These are phyloP conservation scores for Eucommia ulmoides DNA, from an alignment of 257 asterid species.

Conservation along the genomic window DNA sequence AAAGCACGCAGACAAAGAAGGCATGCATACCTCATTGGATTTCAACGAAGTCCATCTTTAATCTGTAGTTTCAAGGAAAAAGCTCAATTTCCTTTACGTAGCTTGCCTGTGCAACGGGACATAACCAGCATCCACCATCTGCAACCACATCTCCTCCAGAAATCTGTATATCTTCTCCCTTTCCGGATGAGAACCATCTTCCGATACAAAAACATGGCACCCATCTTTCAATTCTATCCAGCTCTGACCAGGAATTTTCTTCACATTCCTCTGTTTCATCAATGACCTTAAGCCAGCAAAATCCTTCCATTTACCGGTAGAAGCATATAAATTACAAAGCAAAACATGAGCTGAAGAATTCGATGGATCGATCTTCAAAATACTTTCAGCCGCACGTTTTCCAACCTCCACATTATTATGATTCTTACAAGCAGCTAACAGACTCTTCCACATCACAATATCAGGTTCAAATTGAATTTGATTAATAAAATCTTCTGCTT, in stretches of 20 bases:
- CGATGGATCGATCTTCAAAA: slow-evolving; percentile 43
- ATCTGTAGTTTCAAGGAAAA: no score
- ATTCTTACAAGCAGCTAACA: slow-evolving; percentile 52
- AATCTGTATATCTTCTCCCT: slow-evolving; percentile 27
- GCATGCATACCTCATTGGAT: no score
- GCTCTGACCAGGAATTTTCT: slow-evolving; percentile 54
- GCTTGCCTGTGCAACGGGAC: slow-evolving; percentile 3
- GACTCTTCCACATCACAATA: slow-evolving; percentile 56
- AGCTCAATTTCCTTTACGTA: neutral
- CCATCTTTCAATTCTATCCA: slow-evolving; percentile 51
- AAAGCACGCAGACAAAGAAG: no score
- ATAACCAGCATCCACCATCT: slow-evolving; percentile 41
- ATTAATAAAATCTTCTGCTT: slow-evolving; percentile 48
- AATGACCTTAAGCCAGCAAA: slow-evolving; percentile 34
- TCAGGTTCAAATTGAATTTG: slow-evolving; percentile 34
- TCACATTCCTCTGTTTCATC: slow-evolving; percentile 55
- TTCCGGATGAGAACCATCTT: slow-evolving; percentile 49
- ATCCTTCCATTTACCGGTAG: slow-evolving; percentile 49
- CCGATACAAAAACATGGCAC: slow-evolving; percentile 44
- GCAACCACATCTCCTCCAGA: slow-evolving; percentile 46
- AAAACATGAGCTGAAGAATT: slow-evolving; percentile 51
- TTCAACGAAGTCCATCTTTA: no score
- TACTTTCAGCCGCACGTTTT: slow-evolving; percentile 43
- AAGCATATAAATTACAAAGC: slow-evolving; percentile 51
- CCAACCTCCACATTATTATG: slow-evolving; percentile 47